phyloP scores from a whole-genome alignment of 2,329 filamentous ascomycete genomes.

The Alternaria longipes region DNA sequence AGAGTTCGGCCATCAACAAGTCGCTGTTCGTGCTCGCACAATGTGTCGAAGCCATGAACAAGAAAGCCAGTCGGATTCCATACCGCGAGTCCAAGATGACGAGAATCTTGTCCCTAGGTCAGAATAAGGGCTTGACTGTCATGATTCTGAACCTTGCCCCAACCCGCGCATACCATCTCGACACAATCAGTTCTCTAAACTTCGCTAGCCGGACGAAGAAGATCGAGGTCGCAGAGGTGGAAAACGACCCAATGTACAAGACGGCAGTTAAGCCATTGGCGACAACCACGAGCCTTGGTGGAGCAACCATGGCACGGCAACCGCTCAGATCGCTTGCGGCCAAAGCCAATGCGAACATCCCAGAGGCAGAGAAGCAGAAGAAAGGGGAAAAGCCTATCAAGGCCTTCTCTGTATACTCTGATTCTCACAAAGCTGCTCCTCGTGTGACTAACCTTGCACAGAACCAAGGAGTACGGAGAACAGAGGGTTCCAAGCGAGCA shows the following conservation, averaged over 20 bases:
- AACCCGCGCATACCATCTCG: slow-evolving; percentile 89
- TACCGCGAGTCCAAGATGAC: slow-evolving; percentile 99
- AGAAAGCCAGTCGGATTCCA: slow-evolving; percentile 78
- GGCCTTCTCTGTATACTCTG: slow-evolving; percentile 86
- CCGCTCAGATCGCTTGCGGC: slow-evolving; percentile 80
- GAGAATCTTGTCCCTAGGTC: slow-evolving; percentile 86
- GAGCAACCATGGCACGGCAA: slow-evolving; percentile 67
- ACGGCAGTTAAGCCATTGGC: slow-evolving; percentile 52
- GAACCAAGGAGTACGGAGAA: slow-evolving; percentile 46
- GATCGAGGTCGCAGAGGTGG: slow-evolving; percentile 93
- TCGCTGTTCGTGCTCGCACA: slow-evolving; percentile 93
- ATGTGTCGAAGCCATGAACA: slow-evolving; percentile 93
- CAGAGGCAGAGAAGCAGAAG: slow-evolving; percentile 61
- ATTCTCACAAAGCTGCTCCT: slow-evolving; percentile 55
- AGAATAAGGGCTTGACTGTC: slow-evolving; percentile 93
- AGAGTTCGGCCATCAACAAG: slow-evolving; percentile 97
- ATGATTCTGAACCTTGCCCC: slow-evolving; percentile 97
- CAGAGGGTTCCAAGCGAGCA: slow-evolving; percentile 57
- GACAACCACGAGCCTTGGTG: slow-evolving; percentile 44
- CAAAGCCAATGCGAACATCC: slow-evolving; percentile 76
- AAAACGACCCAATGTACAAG: slow-evolving; percentile 88
- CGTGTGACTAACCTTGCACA: slow-evolving; percentile 44
- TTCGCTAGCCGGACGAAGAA: slow-evolving; percentile 96
- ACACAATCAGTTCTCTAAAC: slow-evolving; percentile 92
- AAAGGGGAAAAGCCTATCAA: slow-evolving; percentile 76